Conservation (phyloP, 2,329 filamentous ascomycete genomes). For the Epichloe uncinata region DNA sequence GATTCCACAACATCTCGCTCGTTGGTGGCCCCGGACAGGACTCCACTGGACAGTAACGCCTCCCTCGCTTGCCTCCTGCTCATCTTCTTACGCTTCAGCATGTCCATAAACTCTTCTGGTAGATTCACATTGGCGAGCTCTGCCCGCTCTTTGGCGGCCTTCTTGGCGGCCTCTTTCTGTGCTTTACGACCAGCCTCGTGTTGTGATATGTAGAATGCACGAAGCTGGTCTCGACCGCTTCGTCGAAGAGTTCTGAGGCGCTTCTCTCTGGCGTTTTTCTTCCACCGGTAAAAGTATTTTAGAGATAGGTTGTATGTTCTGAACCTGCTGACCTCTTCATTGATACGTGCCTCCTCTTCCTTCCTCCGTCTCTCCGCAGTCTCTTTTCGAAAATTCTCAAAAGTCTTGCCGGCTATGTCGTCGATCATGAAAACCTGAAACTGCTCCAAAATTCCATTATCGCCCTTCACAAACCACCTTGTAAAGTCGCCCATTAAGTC, state of each 20-base stretch:
- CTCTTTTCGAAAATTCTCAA: conserved; percentile 25
- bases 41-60: conserved; percentile 27
- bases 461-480: conserved; percentile 41
- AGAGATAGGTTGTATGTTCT: conserved; percentile 35
- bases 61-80: conserved; percentile 20
- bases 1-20: conserved; percentile 22
- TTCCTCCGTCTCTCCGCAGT: conserved; percentile 27
- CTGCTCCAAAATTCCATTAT: conserved; percentile 38
- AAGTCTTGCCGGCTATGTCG: conserved; percentile 29
- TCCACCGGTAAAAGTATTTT: conserved; percentile 46
- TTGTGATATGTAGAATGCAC: conserved; percentile 29
- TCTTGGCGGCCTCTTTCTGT: conserved; percentile 21
- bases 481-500: conserved; percentile 37
- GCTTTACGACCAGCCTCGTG: conserved; percentile 18
- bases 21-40: conserved; percentile 27
- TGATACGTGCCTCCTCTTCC: conserved; percentile 34
- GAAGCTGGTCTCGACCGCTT: conserved; percentile 37
- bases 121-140: conserved; percentile 17
- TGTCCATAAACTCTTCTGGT: conserved; percentile 21
- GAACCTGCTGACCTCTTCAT: conserved; percentile 35
- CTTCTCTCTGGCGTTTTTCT: conserved; percentile 31
- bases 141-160: conserved; percentile 13
- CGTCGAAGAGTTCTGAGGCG: conserved; percentile 36
- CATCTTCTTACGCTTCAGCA: conserved; percentile 19
- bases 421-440: conserved; percentile 34